A percentile compares a stretch with the other conserved stretches of the same genome.
These are phyloP conservation scores for Coniochaeta sp. DNA, from an alignment of 2,329 filamentous ascomycete genomes.

Conservation along the genomic window DNA sequence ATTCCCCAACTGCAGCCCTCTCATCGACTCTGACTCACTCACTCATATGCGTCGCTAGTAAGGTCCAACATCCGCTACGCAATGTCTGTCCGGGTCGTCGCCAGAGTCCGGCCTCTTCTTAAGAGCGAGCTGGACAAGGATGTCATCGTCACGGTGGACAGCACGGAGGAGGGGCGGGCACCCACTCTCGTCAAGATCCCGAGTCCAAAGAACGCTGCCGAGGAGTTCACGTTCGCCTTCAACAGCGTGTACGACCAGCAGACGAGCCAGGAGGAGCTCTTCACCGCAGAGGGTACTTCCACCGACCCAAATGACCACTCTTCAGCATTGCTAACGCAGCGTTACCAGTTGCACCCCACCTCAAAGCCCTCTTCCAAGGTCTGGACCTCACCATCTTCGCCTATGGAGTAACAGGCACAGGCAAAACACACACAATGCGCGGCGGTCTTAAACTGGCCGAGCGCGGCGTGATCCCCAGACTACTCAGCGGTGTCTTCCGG, in stretches of 20 bases:
- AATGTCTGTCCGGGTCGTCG: conserved; percentile 77
- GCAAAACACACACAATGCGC: conserved; percentile 95
- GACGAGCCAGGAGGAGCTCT: conserved; percentile 79
- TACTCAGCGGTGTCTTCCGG: conserved; percentile 80
- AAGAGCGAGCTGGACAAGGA: conserved; percentile 79
- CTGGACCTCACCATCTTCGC: conserved; percentile 86
- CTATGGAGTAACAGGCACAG: conserved; percentile 87
- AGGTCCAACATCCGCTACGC: conserved; percentile 4
- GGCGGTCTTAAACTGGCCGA: conserved; percentile 82
- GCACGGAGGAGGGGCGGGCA: conserved; percentile 52
- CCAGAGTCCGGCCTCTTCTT: conserved; percentile 81
- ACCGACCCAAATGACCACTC: neutral
- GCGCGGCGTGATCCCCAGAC: conserved; percentile 77
- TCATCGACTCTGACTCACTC: conserved; percentile 1
- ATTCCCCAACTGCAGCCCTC: conserved; percentile 4
- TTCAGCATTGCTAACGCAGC: conserved; percentile 11
- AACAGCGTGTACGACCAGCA: conserved; percentile 82
- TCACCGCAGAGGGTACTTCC: conserved; percentile 65
- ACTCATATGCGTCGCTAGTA: conserved; percentile 1
- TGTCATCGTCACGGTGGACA: conserved; percentile 68
- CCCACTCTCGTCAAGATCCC: conserved; percentile 77
- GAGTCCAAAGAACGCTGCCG: conserved; percentile 84
- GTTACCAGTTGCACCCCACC: conserved; percentile 70
- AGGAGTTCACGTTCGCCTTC: conserved; percentile 92
- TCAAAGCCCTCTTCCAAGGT: conserved; percentile 88